Evolutionary conservation across 1,284 basidiomycete genomes (phyloP), one percentile per base, ranked within the genome.

Genomic region (Ceratobasidium sp.): DNA sequence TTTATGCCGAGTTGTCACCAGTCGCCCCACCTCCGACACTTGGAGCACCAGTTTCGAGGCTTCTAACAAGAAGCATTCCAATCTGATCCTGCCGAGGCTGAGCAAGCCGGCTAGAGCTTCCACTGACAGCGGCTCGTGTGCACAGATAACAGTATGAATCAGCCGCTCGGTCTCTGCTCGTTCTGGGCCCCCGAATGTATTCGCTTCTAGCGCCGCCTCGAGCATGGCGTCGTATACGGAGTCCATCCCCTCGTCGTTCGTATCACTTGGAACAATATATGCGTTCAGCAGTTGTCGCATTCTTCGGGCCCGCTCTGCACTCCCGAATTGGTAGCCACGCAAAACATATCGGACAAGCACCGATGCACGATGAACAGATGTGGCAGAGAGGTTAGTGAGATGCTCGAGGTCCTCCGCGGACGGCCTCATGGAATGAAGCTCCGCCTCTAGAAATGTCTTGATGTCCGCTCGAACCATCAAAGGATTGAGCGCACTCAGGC

Each of bases 381-480:
- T 12, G 6, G 44, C 58, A 0, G 71, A 44, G n/a, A 15, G 40
- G 20, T 49, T 44, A 2, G 39, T 58, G 4, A 73, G 44, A 0
- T 10, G 2, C 3, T 53, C 71, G 39, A 73, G 44, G 2, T 73
- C 12, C 3, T 23, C 20, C 5, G 13, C 5, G 6, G 56, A 9
- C 2, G 18, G 26, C 23, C 39, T n/a, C 7, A 51, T 20, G 15
- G 1, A 44, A 2, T 2, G 15, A 20, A 63, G 44, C 23, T 26
- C 58, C 7, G 7, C 42, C 1, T 5, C 26, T 1, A 73, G 26
- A 12, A 33, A 73, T 7, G 58, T 49, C n/a, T 33, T 33, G 18
- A 73, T 73, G 18, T 63, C 71, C 6, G 15, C 42, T 51, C 63
- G 71, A 9, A 73, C 71, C 1, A 23, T 18, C 13, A 3, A 18